Evolutionary conservation across 139 green algal genomes (phyloP).

Genomic region (Chlorella sp.): DNA sequence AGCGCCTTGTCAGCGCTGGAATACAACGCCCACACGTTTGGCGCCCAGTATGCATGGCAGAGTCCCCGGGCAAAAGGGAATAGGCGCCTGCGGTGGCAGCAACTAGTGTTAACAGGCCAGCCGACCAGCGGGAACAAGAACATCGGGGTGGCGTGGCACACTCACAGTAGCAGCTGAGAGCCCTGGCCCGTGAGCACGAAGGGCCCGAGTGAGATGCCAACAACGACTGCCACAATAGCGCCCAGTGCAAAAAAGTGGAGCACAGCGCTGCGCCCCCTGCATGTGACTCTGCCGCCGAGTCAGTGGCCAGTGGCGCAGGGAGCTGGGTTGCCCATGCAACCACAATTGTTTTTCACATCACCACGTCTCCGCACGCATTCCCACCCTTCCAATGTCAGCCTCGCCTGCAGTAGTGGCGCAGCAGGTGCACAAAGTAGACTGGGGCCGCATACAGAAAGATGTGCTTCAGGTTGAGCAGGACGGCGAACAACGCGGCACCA

Average conservation of each 20-base stretch:
- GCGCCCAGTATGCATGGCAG: slow-evolving; percentile 94
- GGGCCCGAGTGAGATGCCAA: slow-evolving; percentile 66
- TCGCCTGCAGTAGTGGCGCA: slow-evolving; percentile 63
- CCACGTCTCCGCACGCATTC: too few species aligned
- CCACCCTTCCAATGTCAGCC: too few species aligned
- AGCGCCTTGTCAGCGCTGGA: slow-evolving; percentile 74
- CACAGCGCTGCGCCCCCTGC: slow-evolving; percentile 29
- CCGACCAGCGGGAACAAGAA: background rate
- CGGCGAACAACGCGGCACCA: slow-evolving; percentile 69
- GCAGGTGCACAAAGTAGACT: slow-evolving; percentile 79
- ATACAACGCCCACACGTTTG: slow-evolving; percentile 96
- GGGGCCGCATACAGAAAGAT: slow-evolving; percentile 88
- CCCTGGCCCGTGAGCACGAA: slow-evolving; percentile 73
- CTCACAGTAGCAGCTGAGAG: slow-evolving; percentile 18
- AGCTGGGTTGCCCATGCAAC: too few species aligned
- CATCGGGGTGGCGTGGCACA: background rate
- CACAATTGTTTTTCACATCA: too few species aligned
- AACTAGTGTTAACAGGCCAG: slow-evolving; percentile 16
- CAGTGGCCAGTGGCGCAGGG: too few species aligned
- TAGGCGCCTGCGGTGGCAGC: slow-evolving; percentile 63
- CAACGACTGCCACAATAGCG: slow-evolving; percentile 50
- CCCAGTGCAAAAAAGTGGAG: slow-evolving; percentile 51
- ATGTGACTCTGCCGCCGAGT: too few species aligned
- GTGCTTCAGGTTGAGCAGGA: slow-evolving; percentile 95
- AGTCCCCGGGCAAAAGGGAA: slow-evolving; percentile 94